A percentile compares a stretch with the other conserved stretches of the same genome.
Evolutionary conservation across 2,329 filamentous ascomycete species (phyloP).

Genomic region (Colletotrichum cuscutae): DNA sequence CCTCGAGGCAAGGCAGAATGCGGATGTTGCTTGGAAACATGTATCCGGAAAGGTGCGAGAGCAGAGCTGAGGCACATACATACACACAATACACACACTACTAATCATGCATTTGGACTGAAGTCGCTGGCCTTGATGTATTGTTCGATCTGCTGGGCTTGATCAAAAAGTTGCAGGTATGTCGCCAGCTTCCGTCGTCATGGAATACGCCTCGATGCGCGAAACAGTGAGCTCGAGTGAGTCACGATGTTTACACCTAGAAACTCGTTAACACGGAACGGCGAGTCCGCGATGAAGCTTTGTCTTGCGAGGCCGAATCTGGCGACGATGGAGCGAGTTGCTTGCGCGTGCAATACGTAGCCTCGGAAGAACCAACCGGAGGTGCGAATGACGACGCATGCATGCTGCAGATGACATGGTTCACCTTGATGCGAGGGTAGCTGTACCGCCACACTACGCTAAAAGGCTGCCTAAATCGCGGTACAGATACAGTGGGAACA

Average conservation of each 20-base stretch:
- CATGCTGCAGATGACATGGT: conserved; percentile 35
- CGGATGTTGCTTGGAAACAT: conserved; percentile 23
- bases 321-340: conserved; percentile 14
- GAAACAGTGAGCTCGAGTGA: neutral
- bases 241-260: neutral
- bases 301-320: neutral
- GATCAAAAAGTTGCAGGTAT: neutral
- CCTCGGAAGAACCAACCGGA: neutral
- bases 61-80: conserved; percentile 25
- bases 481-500: conserved; percentile 32
- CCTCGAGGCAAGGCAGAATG: neutral
- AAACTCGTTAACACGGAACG: neutral
- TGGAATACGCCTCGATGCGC: neutral
- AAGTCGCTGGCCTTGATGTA: neutral
- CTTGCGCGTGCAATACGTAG: conserved; percentile 34
- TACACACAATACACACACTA: conserved; percentile 25
- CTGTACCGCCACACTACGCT: conserved; percentile 20
- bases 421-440: conserved; percentile 18
- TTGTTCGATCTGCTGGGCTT: no score
- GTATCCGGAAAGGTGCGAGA: conserved; percentile 1
- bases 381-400: conserved; percentile 34
- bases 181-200: neutral
- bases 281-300: neutral
- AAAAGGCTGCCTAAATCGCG: conserved; percentile 1
- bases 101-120: neutral